Base-by-base conservation (phyloP, 352 stramenopile genomes). In the Saprolegnia diclina region DNA sequence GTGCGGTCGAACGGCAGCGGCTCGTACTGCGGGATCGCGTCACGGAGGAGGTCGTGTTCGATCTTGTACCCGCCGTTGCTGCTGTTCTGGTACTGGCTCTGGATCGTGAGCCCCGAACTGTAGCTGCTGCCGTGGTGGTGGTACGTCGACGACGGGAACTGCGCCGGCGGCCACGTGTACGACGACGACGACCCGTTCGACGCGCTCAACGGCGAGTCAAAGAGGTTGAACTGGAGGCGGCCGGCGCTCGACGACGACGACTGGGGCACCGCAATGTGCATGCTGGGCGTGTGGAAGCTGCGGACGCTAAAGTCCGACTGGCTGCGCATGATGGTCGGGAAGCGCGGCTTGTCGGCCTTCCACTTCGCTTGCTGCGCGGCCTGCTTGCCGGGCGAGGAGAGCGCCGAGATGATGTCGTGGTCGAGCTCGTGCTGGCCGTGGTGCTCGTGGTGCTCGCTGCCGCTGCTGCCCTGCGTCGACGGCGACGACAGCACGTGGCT, bases 381-480 rank as follows among this genome's bases (percentile, higher is more conserved):
- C 13, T 14, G 22, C 32, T 67, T 67, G 38, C 35, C 22, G 24
- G 53, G 42, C 42, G 53, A 69, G 0, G 44, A 24, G 16, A 69
- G 38, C 16, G 54, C 63, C 19, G 63, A 69, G 38, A 69, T 69
- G 50, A 69, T 69, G 42, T 69, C 42, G 24, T 69, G n/a, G 26
- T 69, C 63, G 9, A 69, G 42, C n/a, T 61, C 63, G 14, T 62
- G 35, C 21, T 46, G 18, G 35, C 52, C 52, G 24, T 24, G 11
- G 16, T 7, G 13, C 22, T 38, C 52, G 16, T 57, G 52, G 16
- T n/a, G 11, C 19, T 59, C 52, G 35, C 24, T 42, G 24, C 52
- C 52, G 11, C 11, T 59, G 35, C 52, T 59, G 9, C 24, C 52
- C 10, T 59, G 52, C 2, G 45, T 21, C 19, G 63, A 45, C n/a